Evolutionary conservation across 768 basidiomycete species (phyloP), one percentile per base, ranked within the genome.

Genomic region (Macrocybe gigantea): DNA sequence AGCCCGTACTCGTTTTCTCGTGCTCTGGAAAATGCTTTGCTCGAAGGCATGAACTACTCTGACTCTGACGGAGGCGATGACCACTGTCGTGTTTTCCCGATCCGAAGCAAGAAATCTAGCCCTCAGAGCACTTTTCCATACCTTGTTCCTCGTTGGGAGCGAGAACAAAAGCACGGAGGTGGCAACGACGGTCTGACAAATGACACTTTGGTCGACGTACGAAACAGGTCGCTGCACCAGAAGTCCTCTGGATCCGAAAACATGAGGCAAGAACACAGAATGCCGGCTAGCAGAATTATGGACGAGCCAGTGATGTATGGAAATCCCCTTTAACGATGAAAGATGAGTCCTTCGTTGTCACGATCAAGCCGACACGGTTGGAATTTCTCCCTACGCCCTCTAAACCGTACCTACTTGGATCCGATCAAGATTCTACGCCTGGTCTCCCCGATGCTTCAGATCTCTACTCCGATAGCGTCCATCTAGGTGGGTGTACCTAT

Each of bases 331-430:
- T 62, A 11, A 70, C 68, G 22, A 58, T 66, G 31, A 68, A 74
- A 51, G 68, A 73, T 30, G 69, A 64, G 45, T 75, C 74, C 33
- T 76, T 74, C 50, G 72, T 74, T 36, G 55, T 76, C 44, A 69
- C 60, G 42, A 57, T 72, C 43, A 64, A 61, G 38, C 61, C 22
- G 22, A 22, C 22, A 2, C 22, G 22, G 22, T 59, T 38, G 67
- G 74, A 44, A 63, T 51, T 13, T 60, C 75, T 30, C 56, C 38
- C 13, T 63, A 57, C 44, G 52, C 47, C 39, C 44, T 30, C 31
- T 13, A 32, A 33, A 48, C 47, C 22, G 49, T 36, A 38, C 53
- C 51, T 48, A 51, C 44, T 31, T 30, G 35, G 42, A 32, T 9
- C 41, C 31, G 30, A 33, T 35, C 29, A 4, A 33, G 35, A 37